Conservation (phyloP, 1,284 basidiomycete species). For the Microbotryum scabiosae region DNA sequence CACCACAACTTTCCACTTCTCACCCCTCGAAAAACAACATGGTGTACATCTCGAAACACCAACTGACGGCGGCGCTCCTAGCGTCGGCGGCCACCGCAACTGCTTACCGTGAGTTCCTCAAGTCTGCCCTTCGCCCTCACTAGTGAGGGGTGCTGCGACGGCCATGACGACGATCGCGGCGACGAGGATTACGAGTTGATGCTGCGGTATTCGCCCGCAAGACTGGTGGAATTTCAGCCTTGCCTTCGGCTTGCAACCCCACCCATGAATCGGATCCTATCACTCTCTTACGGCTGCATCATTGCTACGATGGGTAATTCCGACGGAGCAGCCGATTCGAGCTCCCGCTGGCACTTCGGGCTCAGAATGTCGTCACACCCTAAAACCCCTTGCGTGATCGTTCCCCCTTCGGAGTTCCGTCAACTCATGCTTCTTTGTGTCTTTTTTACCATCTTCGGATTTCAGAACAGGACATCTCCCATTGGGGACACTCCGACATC, state of each 20-base stretch:
- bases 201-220: neutral
- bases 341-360: neutral
- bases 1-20: neutral
- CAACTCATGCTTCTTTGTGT: neutral
- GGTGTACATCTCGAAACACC: too few species aligned
- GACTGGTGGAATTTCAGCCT: neutral
- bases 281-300: too few species aligned
- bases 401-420: neutral
- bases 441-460: too few species aligned
- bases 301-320: neutral
- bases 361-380: slow-evolving; percentile 5
- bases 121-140: neutral
- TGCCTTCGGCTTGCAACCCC: neutral
- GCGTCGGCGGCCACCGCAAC: neutral
- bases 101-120: neutral
- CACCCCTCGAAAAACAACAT: too few species aligned
- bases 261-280: too few species aligned
- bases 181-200: neutral
- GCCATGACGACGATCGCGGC: too few species aligned
- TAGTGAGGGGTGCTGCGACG: too few species aligned
- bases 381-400: neutral
- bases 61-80: neutral
- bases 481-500: slow-evolving; percentile 27
- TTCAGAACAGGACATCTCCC: slow-evolving; percentile 7
- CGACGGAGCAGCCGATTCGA: neutral